A percentile compares a stretch with the other conserved stretches of the same genome.
These are phyloP conservation scores for Elymus sibiricus DNA, from an alignment of 176 grass and related monocot genomes.

Conservation along the genomic window DNA sequence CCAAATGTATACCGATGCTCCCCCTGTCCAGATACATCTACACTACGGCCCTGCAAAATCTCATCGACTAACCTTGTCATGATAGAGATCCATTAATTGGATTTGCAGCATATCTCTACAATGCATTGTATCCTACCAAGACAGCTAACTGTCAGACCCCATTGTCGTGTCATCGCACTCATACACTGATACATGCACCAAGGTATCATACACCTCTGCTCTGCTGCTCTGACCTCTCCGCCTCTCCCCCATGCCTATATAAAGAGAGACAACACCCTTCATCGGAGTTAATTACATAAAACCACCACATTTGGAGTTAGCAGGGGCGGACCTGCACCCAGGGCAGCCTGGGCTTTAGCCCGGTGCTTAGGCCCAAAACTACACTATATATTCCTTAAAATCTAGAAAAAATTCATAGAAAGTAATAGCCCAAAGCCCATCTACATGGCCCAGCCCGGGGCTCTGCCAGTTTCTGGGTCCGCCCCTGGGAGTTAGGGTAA, in stretches of 20 bases:
- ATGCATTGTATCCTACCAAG: not conserved
- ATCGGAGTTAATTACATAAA: not conserved
- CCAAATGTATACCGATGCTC: not conserved
- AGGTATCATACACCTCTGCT: not conserved
- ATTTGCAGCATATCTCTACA: not conserved
- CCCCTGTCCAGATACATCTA: not conserved
- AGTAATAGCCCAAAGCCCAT: too few relatives aligned
- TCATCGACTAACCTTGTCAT: not conserved
- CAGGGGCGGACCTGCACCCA: too few relatives aligned
- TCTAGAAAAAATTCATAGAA: too few relatives aligned
- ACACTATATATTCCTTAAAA: too few relatives aligned
- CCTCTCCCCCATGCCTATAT: slow-evolving; percentile 29
- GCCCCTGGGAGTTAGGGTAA: too few relatives aligned
- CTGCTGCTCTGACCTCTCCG: not conserved
- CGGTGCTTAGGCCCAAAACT: too few relatives aligned
- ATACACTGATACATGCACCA: not conserved
- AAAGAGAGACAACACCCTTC: not conserved
- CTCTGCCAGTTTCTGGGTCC: too few relatives aligned
- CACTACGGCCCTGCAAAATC: not conserved
- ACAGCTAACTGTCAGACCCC: slow-evolving; percentile 6
- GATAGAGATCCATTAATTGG: not conserved
- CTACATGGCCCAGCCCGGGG: too few relatives aligned
- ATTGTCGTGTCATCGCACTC: not conserved
- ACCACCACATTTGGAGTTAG: too few relatives aligned
- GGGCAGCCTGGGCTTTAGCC: too few relatives aligned